phyloP scores from a whole-genome alignment of 2,329 filamentous ascomycete genomes.

The Colletotrichum truncatum region DNA sequence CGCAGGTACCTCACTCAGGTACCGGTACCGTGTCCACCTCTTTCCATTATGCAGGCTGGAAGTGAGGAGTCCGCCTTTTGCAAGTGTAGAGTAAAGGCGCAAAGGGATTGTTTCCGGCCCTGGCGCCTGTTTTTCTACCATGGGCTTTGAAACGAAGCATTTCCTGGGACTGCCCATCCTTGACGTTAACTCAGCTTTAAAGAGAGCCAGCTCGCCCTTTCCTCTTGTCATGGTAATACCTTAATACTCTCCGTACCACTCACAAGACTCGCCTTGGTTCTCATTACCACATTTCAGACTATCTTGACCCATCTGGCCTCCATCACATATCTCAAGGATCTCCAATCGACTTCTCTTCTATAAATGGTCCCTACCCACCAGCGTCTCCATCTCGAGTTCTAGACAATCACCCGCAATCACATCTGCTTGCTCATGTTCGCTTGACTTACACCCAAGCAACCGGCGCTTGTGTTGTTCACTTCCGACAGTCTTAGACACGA shows the following conservation, averaged over 20 bases:
- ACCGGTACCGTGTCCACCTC: constrained; percentile 28
- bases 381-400: background rate
- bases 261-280: background rate
- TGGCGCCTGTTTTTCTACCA: constrained; percentile 8
- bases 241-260: constrained; percentile 5
- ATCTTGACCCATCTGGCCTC: constrained; percentile 1
- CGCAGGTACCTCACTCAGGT: constrained; percentile 23
- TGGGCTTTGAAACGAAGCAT: constrained; percentile 14
- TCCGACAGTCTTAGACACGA: background rate
- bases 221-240: background rate
- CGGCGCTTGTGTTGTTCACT: background rate
- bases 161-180: constrained; percentile 19
- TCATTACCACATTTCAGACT: background rate
- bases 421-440: constrained; percentile 4
- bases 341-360: constrained; percentile 3
- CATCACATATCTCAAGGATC: constrained; percentile 8
- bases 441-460: background rate
- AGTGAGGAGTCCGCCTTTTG: constrained; percentile 24
- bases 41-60: constrained; percentile 14
- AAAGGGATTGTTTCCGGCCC: constrained; percentile 15
- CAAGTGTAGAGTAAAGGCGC: constrained; percentile 14
- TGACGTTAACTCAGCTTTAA: constrained; percentile 21
- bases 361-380: constrained; percentile 1
- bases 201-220: constrained; percentile 22
- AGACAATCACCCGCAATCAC: background rate